These are phyloP conservation scores for Epithele typhae DNA, from an alignment of 768 basidiomycete species.

Conservation along the genomic window DNA sequence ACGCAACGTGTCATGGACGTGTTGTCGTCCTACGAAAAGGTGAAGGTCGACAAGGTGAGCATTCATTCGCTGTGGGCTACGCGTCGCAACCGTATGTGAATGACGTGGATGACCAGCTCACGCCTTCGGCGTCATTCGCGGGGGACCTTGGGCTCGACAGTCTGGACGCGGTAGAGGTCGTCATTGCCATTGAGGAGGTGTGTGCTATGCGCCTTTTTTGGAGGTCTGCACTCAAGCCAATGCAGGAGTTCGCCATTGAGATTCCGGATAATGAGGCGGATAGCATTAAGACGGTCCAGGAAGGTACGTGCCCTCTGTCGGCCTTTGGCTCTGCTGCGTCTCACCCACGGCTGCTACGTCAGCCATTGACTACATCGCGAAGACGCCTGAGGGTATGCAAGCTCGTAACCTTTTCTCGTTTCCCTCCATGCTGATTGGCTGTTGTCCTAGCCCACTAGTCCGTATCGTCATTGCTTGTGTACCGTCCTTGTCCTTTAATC, in stretches of 20 bases:
- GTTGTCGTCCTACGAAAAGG: slow-evolving; percentile 87
- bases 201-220: slow-evolving; percentile 1
- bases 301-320: slow-evolving; percentile 63
- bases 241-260: slow-evolving; percentile 93
- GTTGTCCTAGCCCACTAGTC: slow-evolving; percentile 17
- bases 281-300: slow-evolving; percentile 84
- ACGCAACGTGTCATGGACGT: slow-evolving; percentile 75
- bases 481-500: slow-evolving; percentile 9
- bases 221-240: neutral
- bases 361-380: slow-evolving; percentile 95
- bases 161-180: slow-evolving; percentile 94
- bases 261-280: slow-evolving; percentile 98
- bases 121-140: slow-evolving; percentile 59
- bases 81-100: neutral
- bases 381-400: slow-evolving; percentile 47
- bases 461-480: slow-evolving; percentile 12
- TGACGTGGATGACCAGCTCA: slow-evolving; percentile 45
- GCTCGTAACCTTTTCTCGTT: neutral
- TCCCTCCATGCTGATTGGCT: slow-evolving; percentile 1
- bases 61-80: neutral
- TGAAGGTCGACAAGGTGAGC: slow-evolving; percentile 65
- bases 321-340: too few relatives aligned
- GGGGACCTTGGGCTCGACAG: slow-evolving; percentile 92
- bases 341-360: too few relatives aligned
- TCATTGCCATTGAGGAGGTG: slow-evolving; percentile 98